Evolutionary conservation across 768 basidiomycete genomes (phyloP), one percentile per base, ranked within the genome.

Genomic region (Suillus hirtellus): DNA sequence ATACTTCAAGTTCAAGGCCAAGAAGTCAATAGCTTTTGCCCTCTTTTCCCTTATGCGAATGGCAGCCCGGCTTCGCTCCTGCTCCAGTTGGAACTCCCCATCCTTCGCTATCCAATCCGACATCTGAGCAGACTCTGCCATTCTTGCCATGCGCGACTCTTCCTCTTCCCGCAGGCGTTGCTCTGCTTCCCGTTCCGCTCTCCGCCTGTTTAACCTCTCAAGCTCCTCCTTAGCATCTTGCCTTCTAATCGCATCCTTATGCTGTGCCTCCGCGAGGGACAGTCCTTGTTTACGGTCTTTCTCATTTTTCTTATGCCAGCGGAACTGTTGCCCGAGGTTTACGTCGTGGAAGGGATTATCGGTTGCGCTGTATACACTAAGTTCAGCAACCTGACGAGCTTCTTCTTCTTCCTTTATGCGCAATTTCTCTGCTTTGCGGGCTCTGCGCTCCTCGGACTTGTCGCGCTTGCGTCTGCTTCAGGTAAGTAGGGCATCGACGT

Each of bases 271-370:
- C 0, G 87, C 88, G 1, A 87, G 70, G 0, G 88, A 85, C 56
- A 99, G 71, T 1, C 97, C 97, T 64, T 86, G 79, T 77, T 96
- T 98, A 70, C 87, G 85, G 74, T 99, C 97, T 80, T 95, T 94
- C 75, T 99, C 97, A 34, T 88, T 86, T 80, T 99, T 99, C 83
- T 99, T 99, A 79, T 95, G 93, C 97, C 97, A 99, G 63, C 92
- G 88, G 76, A 99, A 99, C 74, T 96, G 94, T 72, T 98, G 93
- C 24, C 89, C 90, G 38, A 99, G 89, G 75, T 99, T 98, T 65
- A 93, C 89, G 70, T 99, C 97, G 77, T 97, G 94, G 81, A 99
- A 99, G 0, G 97, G 97, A 72, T 99, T 99, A 81, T 99, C 96
- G 14, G 89, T 88, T 54, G 95, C 93, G 68, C 94, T 95, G 80